Percentiles rank a stretch among this genome's conserved stretches.
Conservation (phyloP, 345 rosid genomes). For the Sonneratia caseolaris region DNA sequence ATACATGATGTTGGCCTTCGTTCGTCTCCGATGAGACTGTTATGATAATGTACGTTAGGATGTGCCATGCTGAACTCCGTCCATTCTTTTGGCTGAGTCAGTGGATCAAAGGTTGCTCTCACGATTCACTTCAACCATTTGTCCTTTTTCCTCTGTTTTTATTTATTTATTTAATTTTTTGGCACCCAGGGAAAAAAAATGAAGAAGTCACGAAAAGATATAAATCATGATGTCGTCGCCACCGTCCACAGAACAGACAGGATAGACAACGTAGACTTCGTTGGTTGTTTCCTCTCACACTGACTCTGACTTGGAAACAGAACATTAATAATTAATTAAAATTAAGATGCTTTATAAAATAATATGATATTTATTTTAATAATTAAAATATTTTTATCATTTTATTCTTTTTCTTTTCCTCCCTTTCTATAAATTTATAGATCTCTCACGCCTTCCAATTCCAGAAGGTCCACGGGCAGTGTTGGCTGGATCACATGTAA, state of each 20-base stretch:
- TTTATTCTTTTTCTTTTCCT: too few species aligned
- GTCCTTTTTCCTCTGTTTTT: not conserved
- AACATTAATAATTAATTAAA: not conserved
- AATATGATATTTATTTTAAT: too few species aligned
- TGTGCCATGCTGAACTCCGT: not conserved
- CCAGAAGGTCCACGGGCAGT: too few species aligned
- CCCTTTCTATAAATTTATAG: too few species aligned
- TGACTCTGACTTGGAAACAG: not conserved
- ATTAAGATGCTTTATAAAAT: too few species aligned
- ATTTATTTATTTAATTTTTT: too few species aligned
- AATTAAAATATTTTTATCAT: too few species aligned
- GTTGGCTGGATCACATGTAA: too few species aligned
- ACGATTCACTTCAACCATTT: not conserved
- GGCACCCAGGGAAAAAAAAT: not conserved
- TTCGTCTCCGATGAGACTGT: not conserved
- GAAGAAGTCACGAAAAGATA: not conserved
- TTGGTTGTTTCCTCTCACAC: conserved; percentile 4
- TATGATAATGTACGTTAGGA: not conserved
- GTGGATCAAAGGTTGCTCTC: not conserved
- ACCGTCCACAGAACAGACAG: not conserved
- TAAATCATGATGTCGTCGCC: not conserved
- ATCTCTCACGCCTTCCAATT: too few species aligned
- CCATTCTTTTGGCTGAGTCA: not conserved
- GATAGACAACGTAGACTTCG: not conserved
- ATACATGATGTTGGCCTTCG: too few species aligned